Evolutionary conservation across 129 eudicot genomes (phyloP).

Genomic region (Helichrysum umbraculigerum): DNA sequence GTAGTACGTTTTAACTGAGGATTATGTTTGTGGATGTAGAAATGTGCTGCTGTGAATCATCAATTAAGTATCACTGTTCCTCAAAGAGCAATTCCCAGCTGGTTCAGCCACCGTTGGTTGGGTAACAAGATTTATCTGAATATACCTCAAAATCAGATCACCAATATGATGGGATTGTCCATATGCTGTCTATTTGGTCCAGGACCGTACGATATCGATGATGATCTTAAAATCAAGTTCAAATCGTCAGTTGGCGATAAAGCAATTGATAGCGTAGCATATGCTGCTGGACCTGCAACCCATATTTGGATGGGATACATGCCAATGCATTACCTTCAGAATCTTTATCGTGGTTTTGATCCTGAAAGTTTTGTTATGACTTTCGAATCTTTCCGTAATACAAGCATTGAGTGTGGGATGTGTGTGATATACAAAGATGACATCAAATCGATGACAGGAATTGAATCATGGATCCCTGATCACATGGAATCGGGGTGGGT

Average conservation of each 20-base stretch:
- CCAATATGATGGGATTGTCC: not conserved
- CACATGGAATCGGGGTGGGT: not conserved
- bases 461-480: not conserved
- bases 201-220: not conserved
- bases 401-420: not conserved
- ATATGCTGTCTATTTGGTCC: not conserved
- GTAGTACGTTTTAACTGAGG: not conserved
- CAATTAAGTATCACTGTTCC: not conserved
- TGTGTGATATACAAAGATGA: conserved; percentile 9
- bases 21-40: not conserved
- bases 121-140: not conserved
- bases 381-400: not conserved
- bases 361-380: not conserved
- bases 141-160: not conserved
- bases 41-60: not conserved
- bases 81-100: not conserved
- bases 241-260: not conserved
- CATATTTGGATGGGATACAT: not conserved
- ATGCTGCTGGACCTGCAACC: not conserved
- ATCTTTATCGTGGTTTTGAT: not conserved
- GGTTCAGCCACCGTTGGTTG: not conserved
- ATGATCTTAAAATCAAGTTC: not conserved
- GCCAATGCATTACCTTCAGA: not conserved
- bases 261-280: not conserved
- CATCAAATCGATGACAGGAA: not conserved